Evolutionary conservation across 768 basidiomycete genomes (phyloP).

Genomic region (Leccinum truebloodii): DNA sequence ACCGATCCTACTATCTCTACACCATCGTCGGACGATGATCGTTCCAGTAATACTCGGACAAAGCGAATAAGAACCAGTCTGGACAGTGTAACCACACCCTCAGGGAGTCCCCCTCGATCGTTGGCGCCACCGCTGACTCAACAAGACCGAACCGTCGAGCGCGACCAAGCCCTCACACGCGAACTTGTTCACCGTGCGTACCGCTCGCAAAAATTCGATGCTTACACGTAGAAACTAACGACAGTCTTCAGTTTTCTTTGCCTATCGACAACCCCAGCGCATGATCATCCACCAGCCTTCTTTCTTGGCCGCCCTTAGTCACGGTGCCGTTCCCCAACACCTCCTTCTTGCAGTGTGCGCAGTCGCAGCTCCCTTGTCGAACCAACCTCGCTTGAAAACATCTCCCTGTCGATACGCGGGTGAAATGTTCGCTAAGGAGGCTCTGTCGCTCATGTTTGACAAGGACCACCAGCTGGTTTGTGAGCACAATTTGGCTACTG

Average conservation of each 20-base stretch:
- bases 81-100: conserved; percentile 37
- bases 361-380: conserved; percentile 74
- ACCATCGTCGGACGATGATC: conserved; percentile 41
- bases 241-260: conserved; percentile 65
- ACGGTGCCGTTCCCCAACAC: conserved; percentile 66
- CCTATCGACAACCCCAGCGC: conserved; percentile 77
- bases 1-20: conserved; percentile 15
- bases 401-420: conserved; percentile 57
- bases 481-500: conserved; percentile 67
- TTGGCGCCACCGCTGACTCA: conserved; percentile 36
- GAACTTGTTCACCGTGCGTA: conserved; percentile 73
- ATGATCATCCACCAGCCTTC: conserved; percentile 79
- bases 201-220: neutral
- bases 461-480: conserved; percentile 57
- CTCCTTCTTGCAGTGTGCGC: conserved; percentile 77
- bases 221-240: conserved; percentile 3
- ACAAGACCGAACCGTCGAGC: conserved; percentile 44
- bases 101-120: conserved; percentile 34
- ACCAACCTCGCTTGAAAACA: conserved; percentile 60
- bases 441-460: conserved; percentile 71
- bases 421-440: conserved; percentile 55
- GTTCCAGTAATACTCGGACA: conserved; percentile 41
- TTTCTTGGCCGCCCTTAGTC: conserved; percentile 65
- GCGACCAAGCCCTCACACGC: conserved; percentile 64
- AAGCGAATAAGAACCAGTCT: conserved; percentile 53